Conservation (phyloP, 768 basidiomycete genomes). For the Roridomyces roridus region DNA sequence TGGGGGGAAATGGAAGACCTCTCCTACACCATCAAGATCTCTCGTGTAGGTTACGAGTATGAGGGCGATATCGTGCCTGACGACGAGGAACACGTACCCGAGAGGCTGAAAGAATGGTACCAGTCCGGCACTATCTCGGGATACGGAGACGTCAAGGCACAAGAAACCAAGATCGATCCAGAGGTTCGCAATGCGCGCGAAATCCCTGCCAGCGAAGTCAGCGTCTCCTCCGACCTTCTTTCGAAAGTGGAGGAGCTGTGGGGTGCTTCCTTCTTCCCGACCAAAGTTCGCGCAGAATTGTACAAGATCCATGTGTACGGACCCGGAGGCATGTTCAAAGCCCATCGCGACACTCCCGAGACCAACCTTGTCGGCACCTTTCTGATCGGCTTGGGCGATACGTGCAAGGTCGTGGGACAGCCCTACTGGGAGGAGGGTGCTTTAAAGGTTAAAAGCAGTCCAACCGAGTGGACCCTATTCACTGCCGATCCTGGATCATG, state of each 20-base stretch:
- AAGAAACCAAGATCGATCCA: constrained; percentile 27
- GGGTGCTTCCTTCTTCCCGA: constrained; percentile 26
- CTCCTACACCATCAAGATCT: too few relatives aligned
- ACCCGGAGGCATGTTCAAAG: constrained; percentile 32
- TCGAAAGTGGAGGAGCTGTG: constrained; percentile 20
- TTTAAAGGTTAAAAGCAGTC: neutral
- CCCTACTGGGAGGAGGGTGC: constrained; percentile 4
- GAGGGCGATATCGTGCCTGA: too few relatives aligned
- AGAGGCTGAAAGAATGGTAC: constrained; percentile 13
- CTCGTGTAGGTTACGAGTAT: too few relatives aligned
- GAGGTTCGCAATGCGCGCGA: constrained; percentile 32
- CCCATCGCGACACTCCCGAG: constrained; percentile 36
- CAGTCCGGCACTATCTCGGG: constrained; percentile 27
- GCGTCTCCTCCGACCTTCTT: constrained; percentile 23
- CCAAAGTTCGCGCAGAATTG: constrained; percentile 31
- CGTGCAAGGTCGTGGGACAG: neutral
- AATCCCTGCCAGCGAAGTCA: constrained; percentile 28
- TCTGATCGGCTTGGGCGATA: constrained; percentile 37
- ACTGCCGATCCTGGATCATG: constrained; percentile 17
- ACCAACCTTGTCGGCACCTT: constrained; percentile 38
- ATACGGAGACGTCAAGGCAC: constrained; percentile 30
- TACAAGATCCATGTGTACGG: constrained; percentile 42
- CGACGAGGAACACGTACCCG: too few relatives aligned
- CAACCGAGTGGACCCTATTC: neutral
- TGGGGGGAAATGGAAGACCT: too few relatives aligned